phyloP scores from a whole-genome alignment of 352 stramenopile genomes.

The Globisporangium yorkense region DNA sequence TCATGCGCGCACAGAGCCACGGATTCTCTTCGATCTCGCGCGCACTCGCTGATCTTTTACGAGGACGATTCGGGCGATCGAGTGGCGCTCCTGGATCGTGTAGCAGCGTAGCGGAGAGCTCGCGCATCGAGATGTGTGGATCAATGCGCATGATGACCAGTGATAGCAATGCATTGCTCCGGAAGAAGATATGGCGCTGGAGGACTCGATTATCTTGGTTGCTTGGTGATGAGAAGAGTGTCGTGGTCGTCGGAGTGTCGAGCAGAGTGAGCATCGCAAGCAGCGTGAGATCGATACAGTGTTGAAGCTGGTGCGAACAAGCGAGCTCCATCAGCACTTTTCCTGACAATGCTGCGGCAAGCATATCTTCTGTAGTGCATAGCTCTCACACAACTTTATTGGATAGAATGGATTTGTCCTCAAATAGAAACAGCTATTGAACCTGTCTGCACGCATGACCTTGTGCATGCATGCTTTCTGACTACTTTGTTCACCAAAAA shows the following conservation, averaged over 20 bases:
- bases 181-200: not conserved
- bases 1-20: not conserved
- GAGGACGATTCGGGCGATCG: not conserved
- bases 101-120: not conserved
- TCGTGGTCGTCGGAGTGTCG: not conserved
- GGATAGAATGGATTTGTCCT: not conserved
- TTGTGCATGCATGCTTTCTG: not conserved
- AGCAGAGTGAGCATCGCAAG: not conserved
- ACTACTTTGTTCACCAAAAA: not conserved
- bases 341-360: not conserved
- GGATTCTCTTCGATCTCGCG: not conserved
- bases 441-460: not conserved
- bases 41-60: not conserved
- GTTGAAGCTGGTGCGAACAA: too few relatives aligned
- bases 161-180: not conserved
- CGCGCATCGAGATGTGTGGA: not conserved
- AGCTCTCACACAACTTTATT: not conserved
- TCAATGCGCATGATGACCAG: not conserved
- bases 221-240: not conserved
- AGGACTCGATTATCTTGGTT: too few relatives aligned
- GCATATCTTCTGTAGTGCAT: not conserved
- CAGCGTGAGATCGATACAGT: too few relatives aligned
- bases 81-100: not conserved
- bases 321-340: too few relatives aligned
- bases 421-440: not conserved